Evolutionary conservation across 2,329 filamentous ascomycete species (phyloP).

Genomic region (Coniochaeta sp.): DNA sequence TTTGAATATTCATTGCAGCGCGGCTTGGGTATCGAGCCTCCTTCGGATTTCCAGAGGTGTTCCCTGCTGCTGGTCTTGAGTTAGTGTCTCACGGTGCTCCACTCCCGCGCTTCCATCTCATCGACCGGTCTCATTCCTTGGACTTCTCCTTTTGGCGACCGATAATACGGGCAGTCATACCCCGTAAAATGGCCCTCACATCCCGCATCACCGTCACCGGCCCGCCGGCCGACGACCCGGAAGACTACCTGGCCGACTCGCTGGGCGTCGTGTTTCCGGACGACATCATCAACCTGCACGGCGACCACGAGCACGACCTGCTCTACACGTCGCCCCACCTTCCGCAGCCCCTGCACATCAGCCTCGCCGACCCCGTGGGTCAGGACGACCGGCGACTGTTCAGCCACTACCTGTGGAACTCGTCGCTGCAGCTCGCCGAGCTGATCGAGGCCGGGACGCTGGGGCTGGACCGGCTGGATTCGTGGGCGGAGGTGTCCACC

Average conservation of each 20-base stretch:
- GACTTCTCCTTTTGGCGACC: too few relatives aligned
- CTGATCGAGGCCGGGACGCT: slow-evolving; percentile 44
- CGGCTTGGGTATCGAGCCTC: too few relatives aligned
- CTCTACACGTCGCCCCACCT: slow-evolving; percentile 50
- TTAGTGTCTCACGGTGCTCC: too few relatives aligned
- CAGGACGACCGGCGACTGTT: slow-evolving; percentile 55
- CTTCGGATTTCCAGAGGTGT: too few relatives aligned
- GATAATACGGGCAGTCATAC: too few relatives aligned
- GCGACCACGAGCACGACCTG: slow-evolving; percentile 51
- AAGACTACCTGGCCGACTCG: slow-evolving; percentile 53
- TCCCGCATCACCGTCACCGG: slow-evolving; percentile 34
- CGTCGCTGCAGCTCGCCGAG: slow-evolving; percentile 48
- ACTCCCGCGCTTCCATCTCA: too few relatives aligned
- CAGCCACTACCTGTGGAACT: slow-evolving; percentile 69
- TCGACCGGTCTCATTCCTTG: too few relatives aligned
- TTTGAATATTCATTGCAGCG: too few relatives aligned
- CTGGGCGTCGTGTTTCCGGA: slow-evolving; percentile 62
- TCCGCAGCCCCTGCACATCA: slow-evolving; percentile 34
- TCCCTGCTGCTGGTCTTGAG: too few relatives aligned
- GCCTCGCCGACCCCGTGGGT: slow-evolving; percentile 37
- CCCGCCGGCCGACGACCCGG: slow-evolving; percentile 32
- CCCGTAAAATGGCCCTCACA: slow-evolving; percentile 22
- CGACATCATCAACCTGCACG: slow-evolving; percentile 59
- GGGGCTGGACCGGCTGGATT: slow-evolving; percentile 7
- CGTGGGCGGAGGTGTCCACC: too few relatives aligned